A percentile compares a stretch with the other conserved stretches of the same genome.
Conservation (phyloP, 768 basidiomycete genomes). For the Phaeotremella fagi region DNA sequence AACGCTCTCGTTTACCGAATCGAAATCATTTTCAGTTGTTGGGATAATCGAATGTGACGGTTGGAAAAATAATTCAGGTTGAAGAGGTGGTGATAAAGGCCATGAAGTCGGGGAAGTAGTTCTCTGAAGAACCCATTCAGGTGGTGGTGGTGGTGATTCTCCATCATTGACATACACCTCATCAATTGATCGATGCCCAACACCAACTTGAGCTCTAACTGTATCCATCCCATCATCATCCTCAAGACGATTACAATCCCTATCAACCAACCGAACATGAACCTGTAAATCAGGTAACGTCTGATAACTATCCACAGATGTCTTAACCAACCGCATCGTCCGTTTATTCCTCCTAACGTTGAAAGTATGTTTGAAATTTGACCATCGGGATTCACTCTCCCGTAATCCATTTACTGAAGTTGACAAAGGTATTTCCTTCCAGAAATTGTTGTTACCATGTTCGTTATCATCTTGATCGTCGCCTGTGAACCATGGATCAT, state of each 20-base stretch:
- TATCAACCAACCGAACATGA: neutral
- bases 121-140: slow-evolving; percentile 32
- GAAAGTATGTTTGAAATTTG: neutral
- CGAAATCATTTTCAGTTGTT: slow-evolving; percentile 3
- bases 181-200: too few species aligned
- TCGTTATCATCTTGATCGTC: slow-evolving; percentile 1
- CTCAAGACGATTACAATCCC: neutral
- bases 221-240: too few species aligned
- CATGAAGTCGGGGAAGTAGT: slow-evolving; percentile 24
- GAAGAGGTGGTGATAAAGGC: slow-evolving; percentile 26
- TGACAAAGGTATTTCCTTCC: slow-evolving; percentile 1
- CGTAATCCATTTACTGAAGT: neutral
- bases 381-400: neutral
- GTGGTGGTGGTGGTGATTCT: too few species aligned
- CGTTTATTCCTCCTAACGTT: neutral
- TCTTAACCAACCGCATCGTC: neutral
- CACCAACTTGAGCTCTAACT: too few species aligned
- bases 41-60: slow-evolving; percentile 1
- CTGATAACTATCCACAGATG: neutral
- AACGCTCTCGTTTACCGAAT: neutral
- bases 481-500: slow-evolving; percentile 17
- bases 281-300: neutral
- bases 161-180: too few species aligned
- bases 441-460: slow-evolving; percentile 1
- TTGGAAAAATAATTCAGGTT: slow-evolving; percentile 39